phyloP scores from a whole-genome alignment of 306 rosid genomes.

The Ormosia semicastrata region DNA sequence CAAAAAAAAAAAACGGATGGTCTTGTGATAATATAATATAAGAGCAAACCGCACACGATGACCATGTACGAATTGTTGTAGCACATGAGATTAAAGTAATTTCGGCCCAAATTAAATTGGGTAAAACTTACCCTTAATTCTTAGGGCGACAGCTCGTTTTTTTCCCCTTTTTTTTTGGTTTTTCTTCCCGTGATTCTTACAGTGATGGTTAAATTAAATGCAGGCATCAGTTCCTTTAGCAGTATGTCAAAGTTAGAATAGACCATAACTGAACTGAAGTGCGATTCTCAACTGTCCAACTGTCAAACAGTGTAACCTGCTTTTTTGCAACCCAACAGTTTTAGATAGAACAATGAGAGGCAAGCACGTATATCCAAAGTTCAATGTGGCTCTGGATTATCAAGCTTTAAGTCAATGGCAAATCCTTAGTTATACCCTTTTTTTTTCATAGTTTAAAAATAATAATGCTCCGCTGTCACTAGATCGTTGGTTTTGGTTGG shows the following conservation, averaged over 20 bases:
- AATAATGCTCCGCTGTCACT: conserved; percentile 49
- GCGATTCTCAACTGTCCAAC: conserved; percentile 36
- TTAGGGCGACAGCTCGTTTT: too few relatives aligned
- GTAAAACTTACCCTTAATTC: background rate
- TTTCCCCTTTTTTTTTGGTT: too few relatives aligned
- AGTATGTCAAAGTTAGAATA: background rate
- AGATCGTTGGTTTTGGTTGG: conserved; percentile 57
- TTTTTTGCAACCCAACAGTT: background rate
- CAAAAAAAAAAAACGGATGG: too few relatives aligned
- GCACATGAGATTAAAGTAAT: background rate
- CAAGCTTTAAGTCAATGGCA: conserved; percentile 21
- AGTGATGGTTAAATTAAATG: background rate
- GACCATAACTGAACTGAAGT: background rate
- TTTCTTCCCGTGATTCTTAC: background rate
- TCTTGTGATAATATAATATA: too few relatives aligned
- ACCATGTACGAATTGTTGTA: too few relatives aligned
- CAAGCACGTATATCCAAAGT: conserved; percentile 37
- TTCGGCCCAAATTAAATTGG: background rate
- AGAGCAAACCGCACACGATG: background rate
- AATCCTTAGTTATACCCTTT: background rate
- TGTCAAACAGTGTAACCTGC: conserved; percentile 12
- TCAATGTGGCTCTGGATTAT: background rate
- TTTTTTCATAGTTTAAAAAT: background rate
- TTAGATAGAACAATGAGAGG: conserved; percentile 10
- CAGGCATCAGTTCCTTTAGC: background rate